Evolutionary conservation across 352 stramenopile genomes (phyloP), one percentile per base, ranked within the genome.

Genomic region (Phytophthora cryptogea): DNA sequence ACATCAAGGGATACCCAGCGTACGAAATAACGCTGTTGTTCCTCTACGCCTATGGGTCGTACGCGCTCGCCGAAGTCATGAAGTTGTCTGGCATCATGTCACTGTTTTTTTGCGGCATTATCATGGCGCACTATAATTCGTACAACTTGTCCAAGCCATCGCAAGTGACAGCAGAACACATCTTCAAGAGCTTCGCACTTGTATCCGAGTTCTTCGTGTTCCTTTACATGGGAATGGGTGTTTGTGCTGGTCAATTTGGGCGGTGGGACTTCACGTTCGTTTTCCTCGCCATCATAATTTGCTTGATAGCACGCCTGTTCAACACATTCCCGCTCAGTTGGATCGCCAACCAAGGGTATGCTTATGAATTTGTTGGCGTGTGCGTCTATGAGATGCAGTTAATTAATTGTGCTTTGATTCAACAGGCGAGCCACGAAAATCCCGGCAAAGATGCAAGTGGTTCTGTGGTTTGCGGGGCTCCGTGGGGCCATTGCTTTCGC

Each of bases 291-390:
- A 84, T 97, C 54, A 41, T 96, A 8, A 96, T 97, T 23, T 89
- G 75, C 41, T 69, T 86, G 31, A 64, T 99, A 72, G 74, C 74
- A 88, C 77, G 96, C 8, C 42, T 96, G 3, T 91, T 97, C 57
- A 98, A 99, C 67, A 98, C 97, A 31, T 98, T 99, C 52, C 95
- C 96, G 1, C 86, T 91, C 47, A 89, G 77, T 44, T 89, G 72
- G 70, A 51, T 87, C 4, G 75, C 76, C 5, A 89, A 86, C 35
- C 57, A 87, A 54, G 70, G 77, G 77, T 83, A 40, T 45, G 61
- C 65, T 41, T 14, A 40, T 40, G 0, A 8, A 40, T 40, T 7
- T 13, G 14, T 40, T 20, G 32, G 32, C 10, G 32, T n/a, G 14
- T 37, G 9, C 10, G 9, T 10, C 14, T 37, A 37, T 13, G 32